These are phyloP conservation scores for Hygrocybe punicea DNA, from an alignment of 768 basidiomycete species.

Conservation along the genomic window DNA sequence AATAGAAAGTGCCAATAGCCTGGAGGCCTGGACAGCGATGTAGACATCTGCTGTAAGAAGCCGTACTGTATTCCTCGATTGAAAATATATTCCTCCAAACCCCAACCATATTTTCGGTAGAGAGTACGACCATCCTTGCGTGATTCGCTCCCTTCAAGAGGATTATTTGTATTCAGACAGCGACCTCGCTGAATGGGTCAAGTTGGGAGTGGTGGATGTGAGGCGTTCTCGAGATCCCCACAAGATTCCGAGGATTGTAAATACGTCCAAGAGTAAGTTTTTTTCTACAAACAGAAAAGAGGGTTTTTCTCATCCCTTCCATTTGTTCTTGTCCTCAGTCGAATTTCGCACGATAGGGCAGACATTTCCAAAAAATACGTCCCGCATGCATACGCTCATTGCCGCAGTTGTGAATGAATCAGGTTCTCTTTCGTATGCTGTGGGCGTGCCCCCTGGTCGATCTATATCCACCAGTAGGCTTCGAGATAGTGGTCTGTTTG, in stretches of 20 bases:
- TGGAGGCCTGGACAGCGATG: too few relatives aligned
- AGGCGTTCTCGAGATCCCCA: slow-evolving; percentile 35
- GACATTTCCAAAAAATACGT: slow-evolving; percentile 23
- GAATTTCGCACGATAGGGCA: slow-evolving; percentile 42
- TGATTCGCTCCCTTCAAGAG: slow-evolving; percentile 34
- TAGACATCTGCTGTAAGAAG: too few relatives aligned
- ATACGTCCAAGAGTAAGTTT: slow-evolving; percentile 41
- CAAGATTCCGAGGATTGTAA: slow-evolving; percentile 33
- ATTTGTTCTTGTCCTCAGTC: slow-evolving; percentile 22
- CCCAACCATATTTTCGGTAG: too few relatives aligned
- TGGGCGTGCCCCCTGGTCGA: too few relatives aligned
- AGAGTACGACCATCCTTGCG: too few relatives aligned
- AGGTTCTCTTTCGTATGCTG: not conserved
- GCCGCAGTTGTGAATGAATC: not conserved
- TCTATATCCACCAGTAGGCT: too few relatives aligned
- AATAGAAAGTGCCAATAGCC: too few relatives aligned
- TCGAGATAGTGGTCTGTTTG: too few relatives aligned
- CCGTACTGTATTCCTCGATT: too few relatives aligned
- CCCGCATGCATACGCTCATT: not conserved
- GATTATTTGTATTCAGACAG: slow-evolving; percentile 44
- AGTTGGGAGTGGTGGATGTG: slow-evolving; percentile 42
- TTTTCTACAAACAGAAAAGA: too few relatives aligned
- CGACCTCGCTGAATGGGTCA: slow-evolving; percentile 43
- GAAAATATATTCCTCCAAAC: too few relatives aligned
- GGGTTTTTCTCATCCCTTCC: not conserved